Base-by-base conservation (phyloP, 495 filamentous ascomycete species). In the Aspergillus cristatus region DNA sequence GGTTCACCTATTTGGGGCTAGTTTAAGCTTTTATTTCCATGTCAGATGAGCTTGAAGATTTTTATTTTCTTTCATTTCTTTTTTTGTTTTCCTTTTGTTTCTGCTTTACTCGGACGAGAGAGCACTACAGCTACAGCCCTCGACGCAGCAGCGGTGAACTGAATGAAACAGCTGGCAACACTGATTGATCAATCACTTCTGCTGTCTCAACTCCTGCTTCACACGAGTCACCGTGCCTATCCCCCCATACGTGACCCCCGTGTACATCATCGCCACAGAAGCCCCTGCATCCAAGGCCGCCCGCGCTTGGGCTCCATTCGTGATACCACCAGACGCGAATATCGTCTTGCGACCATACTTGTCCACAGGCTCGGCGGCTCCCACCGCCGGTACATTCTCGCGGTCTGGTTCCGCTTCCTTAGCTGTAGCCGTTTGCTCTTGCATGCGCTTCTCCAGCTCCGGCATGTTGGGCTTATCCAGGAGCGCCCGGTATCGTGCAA, bases 301-400 rank as follows among this genome's bases (percentile, higher is more conserved):
- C 3, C 82, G 66, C 5, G 86, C 91, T 63, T 94, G 81, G 34
- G 76, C 68, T 7, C 90, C 91, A 45, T 75, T 88, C 4, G 78
- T 86, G 45, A 98, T 91, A 7, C 91, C 91, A 1, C 90, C 90
- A 0, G 81, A 86, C 10, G 89, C 89, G 57, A 97, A 96, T 32
- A 98, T 81, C 30, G 85, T 78, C 67, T 95, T 95, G 26, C 72
- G 76, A 22, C 58, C 37, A 48, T 37, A 48, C 41, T 38, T 52
- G 38, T 38, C 42, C 35, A 38, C 56, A 39, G 40, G 14, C 3
- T 24, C 43, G 12, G 42, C 37, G 18, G 31, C 37, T 15, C 49
- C 42, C 16, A 39, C 43, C 6, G 40, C 16, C 12, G 46, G 41
- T 13, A 43, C 32, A 32, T 44, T 44, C 37, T 48, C 48, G 15